phyloP scores from a whole-genome alignment of 306 rosid species.

The Calophaca sinica region DNA sequence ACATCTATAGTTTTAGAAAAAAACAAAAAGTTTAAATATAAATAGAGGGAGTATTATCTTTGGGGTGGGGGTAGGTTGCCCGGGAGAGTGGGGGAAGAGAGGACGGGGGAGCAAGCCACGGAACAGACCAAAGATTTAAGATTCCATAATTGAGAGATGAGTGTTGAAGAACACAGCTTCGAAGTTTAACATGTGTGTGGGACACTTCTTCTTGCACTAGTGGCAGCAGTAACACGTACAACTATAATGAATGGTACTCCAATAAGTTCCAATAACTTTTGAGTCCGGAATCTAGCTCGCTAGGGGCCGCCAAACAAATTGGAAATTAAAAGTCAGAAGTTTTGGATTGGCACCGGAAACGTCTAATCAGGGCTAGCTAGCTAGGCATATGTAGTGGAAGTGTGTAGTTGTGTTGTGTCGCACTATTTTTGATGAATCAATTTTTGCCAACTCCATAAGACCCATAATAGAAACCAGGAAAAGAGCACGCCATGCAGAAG shows the following conservation, averaged over 20 bases:
- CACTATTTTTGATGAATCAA: neutral
- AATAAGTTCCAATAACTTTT: slow-evolving; percentile 27
- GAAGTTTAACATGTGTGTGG: neutral
- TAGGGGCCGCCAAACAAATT: slow-evolving; percentile 28
- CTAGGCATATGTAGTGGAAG: slow-evolving; percentile 31
- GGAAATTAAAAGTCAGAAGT: slow-evolving; percentile 39
- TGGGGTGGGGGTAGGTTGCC: no score
- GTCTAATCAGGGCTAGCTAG: slow-evolving; percentile 50
- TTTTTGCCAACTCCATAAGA: neutral
- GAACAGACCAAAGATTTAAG: no score
- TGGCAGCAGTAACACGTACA: slow-evolving; percentile 26
- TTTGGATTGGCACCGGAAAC: slow-evolving; percentile 56
- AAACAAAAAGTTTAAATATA: no score
- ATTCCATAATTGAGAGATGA: no score
- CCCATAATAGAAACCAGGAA: no score
- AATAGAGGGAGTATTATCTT: no score
- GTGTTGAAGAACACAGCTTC: no score
- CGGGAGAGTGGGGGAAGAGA: no score
- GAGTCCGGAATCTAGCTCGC: slow-evolving; percentile 30
- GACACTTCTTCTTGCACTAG: slow-evolving; percentile 2
- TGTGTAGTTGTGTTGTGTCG: neutral
- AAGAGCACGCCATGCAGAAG: neutral
- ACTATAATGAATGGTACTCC: slow-evolving; percentile 3
- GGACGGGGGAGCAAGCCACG: no score
- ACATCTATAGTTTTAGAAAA: no score